Evolutionary conservation across 257 asterid species (phyloP).

Genomic region (Oldenlandia corymbosa): DNA sequence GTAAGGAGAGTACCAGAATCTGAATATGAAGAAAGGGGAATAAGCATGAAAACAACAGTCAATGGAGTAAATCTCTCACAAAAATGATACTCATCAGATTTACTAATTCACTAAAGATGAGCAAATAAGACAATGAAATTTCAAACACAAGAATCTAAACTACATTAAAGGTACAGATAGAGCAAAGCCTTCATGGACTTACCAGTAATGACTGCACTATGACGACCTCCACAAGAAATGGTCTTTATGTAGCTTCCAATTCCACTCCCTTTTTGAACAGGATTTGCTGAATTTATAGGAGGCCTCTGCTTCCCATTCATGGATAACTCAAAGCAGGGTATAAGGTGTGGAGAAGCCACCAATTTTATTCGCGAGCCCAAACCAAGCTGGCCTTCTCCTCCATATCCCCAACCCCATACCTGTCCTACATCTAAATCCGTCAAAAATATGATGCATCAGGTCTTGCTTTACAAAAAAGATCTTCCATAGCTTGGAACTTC

Average conservation of each 20-base stretch:
- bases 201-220: slow-evolving; percentile 73
- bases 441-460: slow-evolving; percentile 60
- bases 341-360: slow-evolving; percentile 83
- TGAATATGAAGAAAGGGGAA: slow-evolving; percentile 17
- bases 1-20: slow-evolving; percentile 66
- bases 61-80: not conserved
- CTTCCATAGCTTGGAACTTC: slow-evolving; percentile 51
- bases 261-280: slow-evolving; percentile 32
- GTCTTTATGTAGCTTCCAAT: slow-evolving; percentile 52
- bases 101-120: not conserved
- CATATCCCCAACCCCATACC: slow-evolving; percentile 97
- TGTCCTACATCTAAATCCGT: slow-evolving; percentile 81
- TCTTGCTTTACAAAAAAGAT: slow-evolving; percentile 53
- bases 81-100: not conserved
- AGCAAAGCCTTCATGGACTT: slow-evolving; percentile 9
- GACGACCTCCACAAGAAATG: slow-evolving; percentile 82
- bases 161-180: not conserved
- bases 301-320: slow-evolving; percentile 36
- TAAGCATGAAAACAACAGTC: slow-evolving; percentile 9
- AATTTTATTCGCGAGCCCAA: slow-evolving; percentile 62
- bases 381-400: slow-evolving; percentile 91
- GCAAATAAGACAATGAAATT: not conserved
- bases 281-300: slow-evolving; percentile 22
- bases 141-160: no score
- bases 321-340: slow-evolving; percentile 53